phyloP scores from a whole-genome alignment of 2,329 filamentous ascomycete genomes.

The Aspergillus pseudotamarii region DNA sequence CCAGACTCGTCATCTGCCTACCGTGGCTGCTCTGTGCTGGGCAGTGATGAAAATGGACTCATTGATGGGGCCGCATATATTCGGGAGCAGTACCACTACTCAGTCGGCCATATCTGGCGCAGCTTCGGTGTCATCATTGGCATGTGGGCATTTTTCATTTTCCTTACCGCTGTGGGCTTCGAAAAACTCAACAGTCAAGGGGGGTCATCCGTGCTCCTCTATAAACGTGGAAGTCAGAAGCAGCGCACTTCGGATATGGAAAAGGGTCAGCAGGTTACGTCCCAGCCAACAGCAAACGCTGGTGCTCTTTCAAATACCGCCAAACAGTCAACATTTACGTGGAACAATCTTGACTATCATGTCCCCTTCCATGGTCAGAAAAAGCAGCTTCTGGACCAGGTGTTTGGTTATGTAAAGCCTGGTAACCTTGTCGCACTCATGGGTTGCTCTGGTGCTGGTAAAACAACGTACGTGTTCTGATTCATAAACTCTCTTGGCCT shows the following conservation, averaged over 20 bases:
- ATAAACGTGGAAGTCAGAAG: conserved; percentile 36
- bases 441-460: conserved; percentile 76
- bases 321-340: conserved; percentile 74
- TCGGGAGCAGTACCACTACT: conserved; percentile 56
- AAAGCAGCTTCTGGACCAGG: conserved; percentile 57
- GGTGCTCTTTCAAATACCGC: conserved; percentile 51
- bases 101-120: conserved; percentile 60
- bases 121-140: conserved; percentile 78
- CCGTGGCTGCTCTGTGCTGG: conserved; percentile 35
- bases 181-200: conserved; percentile 55
- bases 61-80: conserved; percentile 60
- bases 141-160: conserved; percentile 74
- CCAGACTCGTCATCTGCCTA: conserved; percentile 21
- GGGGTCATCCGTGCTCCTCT: conserved; percentile 36
- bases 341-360: conserved; percentile 78
- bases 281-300: conserved; percentile 1
- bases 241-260: conserved; percentile 10
- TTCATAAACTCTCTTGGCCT: not conserved
- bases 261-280: not conserved
- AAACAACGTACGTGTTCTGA: conserved; percentile 40
- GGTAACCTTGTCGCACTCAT: conserved; percentile 77
- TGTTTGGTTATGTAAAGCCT: conserved; percentile 72
- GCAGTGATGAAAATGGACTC: conserved; percentile 30
- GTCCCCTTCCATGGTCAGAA: conserved; percentile 51
- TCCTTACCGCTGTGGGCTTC: conserved; percentile 72